Percentiles rank a stretch among this genome's conserved stretches.
phyloP scores from a whole-genome alignment of 345 rosid species.

The Ricinus communis region DNA sequence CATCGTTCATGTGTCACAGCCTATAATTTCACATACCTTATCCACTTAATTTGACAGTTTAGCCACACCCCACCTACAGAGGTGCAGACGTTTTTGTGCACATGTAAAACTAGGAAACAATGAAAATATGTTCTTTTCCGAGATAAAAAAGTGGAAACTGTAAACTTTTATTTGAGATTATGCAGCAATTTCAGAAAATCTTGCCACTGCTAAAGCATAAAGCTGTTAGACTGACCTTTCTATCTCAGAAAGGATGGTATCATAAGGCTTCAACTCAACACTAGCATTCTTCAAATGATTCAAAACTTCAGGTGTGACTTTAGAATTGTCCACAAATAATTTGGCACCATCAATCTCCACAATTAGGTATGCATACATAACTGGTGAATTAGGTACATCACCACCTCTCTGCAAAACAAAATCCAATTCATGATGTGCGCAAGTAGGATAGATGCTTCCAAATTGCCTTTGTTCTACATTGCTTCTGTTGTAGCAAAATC shows the following conservation, averaged over 20 bases:
- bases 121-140: background rate
- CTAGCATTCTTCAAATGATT: slow-evolving; percentile 70
- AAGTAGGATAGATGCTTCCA: too few species aligned
- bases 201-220: background rate
- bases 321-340: slow-evolving; percentile 64
- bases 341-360: slow-evolving; percentile 68
- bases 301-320: slow-evolving; percentile 72
- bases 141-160: background rate
- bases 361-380: slow-evolving; percentile 80
- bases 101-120: background rate
- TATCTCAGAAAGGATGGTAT: slow-evolving; percentile 70
- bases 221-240: slow-evolving; percentile 47
- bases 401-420: slow-evolving; percentile 73
- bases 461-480: background rate
- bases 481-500: slow-evolving; percentile 11
- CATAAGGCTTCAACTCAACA: slow-evolving; percentile 65
- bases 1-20: background rate
- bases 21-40: background rate
- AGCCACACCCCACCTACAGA: background rate
- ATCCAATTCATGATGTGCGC: background rate
- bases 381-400: slow-evolving; percentile 97
- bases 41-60: background rate
- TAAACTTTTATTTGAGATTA: slow-evolving; percentile 3
- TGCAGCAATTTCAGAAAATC: slow-evolving; percentile 1
- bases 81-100: background rate